These are phyloP conservation scores for Hymenoscyphus occultus DNA, from an alignment of 2,329 filamentous ascomycete species.

Conservation along the genomic window DNA sequence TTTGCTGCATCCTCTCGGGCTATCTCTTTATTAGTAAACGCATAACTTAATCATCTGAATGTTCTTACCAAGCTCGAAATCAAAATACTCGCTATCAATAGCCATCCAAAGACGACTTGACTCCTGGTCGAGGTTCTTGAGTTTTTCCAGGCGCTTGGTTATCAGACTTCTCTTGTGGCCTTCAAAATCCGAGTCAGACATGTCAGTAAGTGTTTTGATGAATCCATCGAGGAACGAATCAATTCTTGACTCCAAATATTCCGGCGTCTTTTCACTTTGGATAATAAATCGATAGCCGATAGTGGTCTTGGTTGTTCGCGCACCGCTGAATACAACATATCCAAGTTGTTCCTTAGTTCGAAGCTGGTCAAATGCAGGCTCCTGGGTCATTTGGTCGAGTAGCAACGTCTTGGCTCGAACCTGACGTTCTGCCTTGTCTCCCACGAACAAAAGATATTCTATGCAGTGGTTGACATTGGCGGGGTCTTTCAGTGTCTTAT, in stretches of 20 bases:
- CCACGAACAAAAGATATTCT: conserved; percentile 72
- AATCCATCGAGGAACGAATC: conserved; percentile 77
- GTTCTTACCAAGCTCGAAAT: conserved; percentile 76
- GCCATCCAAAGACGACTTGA: conserved; percentile 80
- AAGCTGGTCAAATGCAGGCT: conserved; percentile 91
- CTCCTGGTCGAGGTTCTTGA: conserved; percentile 89
- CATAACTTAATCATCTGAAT: not conserved
- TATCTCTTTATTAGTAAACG: conserved; percentile 19
- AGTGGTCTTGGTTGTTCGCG: conserved; percentile 68
- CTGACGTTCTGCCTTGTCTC: conserved; percentile 64
- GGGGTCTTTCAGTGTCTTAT: conserved; percentile 76
- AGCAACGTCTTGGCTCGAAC: conserved; percentile 75
- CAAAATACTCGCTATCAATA: conserved; percentile 80
- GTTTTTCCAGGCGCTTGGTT: conserved; percentile 81
- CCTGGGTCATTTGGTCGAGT: conserved; percentile 85
- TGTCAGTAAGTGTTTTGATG: conserved; percentile 62
- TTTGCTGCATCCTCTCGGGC: conserved; percentile 64
- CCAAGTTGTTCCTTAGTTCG: conserved; percentile 96
- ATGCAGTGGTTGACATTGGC: conserved; percentile 88
- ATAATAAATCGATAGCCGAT: conserved; percentile 87
- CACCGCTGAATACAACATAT: conserved; percentile 89
- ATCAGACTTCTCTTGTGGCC: conserved; percentile 87
- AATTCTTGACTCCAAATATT: conserved; percentile 83
- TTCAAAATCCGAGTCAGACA: conserved; percentile 83
- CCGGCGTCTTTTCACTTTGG: conserved; percentile 82